These are phyloP conservation scores for Tieghemostelium lacteum DNA, from an alignment of 78 protist species.

Conservation along the genomic window DNA sequence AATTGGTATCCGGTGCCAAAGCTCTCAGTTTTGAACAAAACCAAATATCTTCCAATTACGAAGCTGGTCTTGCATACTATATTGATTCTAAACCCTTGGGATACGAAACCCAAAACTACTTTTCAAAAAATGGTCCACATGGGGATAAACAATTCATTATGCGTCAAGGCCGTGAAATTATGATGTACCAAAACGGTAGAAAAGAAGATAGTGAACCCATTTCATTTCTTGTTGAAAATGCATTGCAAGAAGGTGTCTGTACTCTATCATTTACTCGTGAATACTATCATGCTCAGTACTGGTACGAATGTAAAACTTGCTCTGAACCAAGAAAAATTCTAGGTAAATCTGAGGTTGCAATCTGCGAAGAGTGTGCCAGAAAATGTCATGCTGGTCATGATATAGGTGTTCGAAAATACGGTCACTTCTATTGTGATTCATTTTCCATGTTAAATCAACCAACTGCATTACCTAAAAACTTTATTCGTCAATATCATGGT, in stretches of 20 bases:
- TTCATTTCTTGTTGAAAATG: slow-evolving; percentile 66
- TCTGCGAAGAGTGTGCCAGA: slow-evolving; percentile 78
- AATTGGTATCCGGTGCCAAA: slow-evolving; percentile 70
- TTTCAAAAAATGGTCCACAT: slow-evolving; percentile 22
- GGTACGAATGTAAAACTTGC: slow-evolving; percentile 79
- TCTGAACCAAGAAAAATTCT: slow-evolving; percentile 57
- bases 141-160: slow-evolving; percentile 49
- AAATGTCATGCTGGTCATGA: slow-evolving; percentile 81
- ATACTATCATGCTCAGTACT: slow-evolving; percentile 77
- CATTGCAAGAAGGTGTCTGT: slow-evolving; percentile 57
- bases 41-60: slow-evolving; percentile 38
- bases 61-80: slow-evolving; percentile 73
- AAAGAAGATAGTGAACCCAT: slow-evolving; percentile 57
- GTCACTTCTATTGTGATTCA: slow-evolving; percentile 79
- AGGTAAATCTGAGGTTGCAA: slow-evolving; percentile 60
- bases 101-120: slow-evolving; percentile 29
- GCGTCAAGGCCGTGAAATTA: slow-evolving; percentile 69
- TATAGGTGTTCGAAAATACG: slow-evolving; percentile 58
- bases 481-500: too few relatives aligned
- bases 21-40: slow-evolving; percentile 53
- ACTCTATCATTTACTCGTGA: slow-evolving; percentile 65
- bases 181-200: slow-evolving; percentile 1
- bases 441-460: too few relatives aligned
- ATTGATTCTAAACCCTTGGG: slow-evolving; percentile 73
- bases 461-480: too few relatives aligned